These are phyloP conservation scores for Quercus lobata DNA, from an alignment of 331 rosid species.

Conservation along the genomic window DNA sequence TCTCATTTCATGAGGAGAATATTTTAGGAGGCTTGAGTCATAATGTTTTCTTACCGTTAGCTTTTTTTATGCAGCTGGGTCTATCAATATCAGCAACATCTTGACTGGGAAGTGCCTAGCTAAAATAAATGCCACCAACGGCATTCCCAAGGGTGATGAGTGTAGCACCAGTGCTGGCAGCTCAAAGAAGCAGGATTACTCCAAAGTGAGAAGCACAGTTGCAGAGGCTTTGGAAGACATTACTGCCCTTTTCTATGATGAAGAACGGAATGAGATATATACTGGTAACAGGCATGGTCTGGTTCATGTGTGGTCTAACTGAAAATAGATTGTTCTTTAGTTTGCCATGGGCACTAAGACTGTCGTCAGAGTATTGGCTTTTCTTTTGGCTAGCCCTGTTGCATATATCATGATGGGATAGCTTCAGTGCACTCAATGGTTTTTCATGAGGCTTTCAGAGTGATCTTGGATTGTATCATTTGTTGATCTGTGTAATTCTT, in stretches of 20 bases:
- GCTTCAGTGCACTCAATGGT: background rate
- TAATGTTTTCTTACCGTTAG: conserved; percentile 1
- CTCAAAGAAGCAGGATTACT: conserved; percentile 31
- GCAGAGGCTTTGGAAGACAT: conserved; percentile 91
- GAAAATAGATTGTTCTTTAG: conserved; percentile 5
- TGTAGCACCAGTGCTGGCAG: conserved; percentile 34
- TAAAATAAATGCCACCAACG: conserved; percentile 56
- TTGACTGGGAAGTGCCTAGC: conserved; percentile 87
- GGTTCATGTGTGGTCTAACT: conserved; percentile 95
- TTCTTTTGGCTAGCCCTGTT: background rate
- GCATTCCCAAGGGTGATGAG: conserved; percentile 23
- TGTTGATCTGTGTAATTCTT: conserved; percentile 15
- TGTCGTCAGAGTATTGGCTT: background rate
- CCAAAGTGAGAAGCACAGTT: conserved; percentile 60
- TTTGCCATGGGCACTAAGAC: conserved; percentile 2
- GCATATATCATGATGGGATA: background rate
- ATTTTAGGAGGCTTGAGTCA: background rate
- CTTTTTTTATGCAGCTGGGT: conserved; percentile 39
- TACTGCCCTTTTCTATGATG: conserved; percentile 86
- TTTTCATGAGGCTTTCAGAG: background rate
- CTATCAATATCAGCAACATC: conserved; percentile 88
- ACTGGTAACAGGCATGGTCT: conserved; percentile 82
- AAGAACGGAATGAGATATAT: conserved; percentile 87
- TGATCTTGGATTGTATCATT: conserved; percentile 19
- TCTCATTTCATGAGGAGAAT: background rate